These are phyloP conservation scores for Tetraselmis chui DNA, from an alignment of 139 green algal species.

Conservation along the genomic window DNA sequence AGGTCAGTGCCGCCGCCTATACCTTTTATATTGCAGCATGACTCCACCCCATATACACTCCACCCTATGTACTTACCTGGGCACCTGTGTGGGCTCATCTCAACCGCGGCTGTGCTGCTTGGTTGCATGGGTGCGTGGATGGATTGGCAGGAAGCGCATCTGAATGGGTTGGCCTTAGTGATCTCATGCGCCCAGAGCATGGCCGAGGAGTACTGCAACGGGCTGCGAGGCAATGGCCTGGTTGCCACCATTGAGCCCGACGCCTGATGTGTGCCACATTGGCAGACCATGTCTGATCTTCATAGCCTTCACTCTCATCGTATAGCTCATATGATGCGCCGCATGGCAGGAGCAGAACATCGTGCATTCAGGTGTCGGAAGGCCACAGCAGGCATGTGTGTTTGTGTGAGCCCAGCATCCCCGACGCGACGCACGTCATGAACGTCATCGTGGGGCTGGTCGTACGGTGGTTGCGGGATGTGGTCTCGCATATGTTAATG, in stretches of 20 bases:
- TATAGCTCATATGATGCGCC: no score
- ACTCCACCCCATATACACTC: not conserved
- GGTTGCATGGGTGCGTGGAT: not conserved
- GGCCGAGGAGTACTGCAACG: slow-evolving; percentile 80
- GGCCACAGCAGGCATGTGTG: no score
- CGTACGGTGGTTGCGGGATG: no score
- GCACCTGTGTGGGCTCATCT: not conserved
- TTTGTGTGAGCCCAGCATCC: no score
- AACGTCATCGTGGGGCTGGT: no score
- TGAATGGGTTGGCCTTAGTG: slow-evolving; percentile 74
- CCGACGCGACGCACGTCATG: no score
- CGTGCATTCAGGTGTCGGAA: no score
- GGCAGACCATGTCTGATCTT: no score
- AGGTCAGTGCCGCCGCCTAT: slow-evolving; percentile 18
- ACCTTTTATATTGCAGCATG: not conserved
- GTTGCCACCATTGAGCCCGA: slow-evolving; percentile 74
- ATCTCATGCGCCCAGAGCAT: slow-evolving; percentile 74
- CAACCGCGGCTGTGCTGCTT: not conserved
- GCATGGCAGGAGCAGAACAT: no score
- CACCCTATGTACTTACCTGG: not conserved
- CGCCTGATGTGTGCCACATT: not conserved
- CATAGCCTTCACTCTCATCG: no score
- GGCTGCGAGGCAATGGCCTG: slow-evolving; percentile 75
- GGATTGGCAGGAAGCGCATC: slow-evolving; percentile 68
- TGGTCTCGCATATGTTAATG: no score